Evolutionary conservation across 768 basidiomycete genomes (phyloP), one percentile per base, ranked within the genome.

Genomic region (Leccinum uliginosum): DNA sequence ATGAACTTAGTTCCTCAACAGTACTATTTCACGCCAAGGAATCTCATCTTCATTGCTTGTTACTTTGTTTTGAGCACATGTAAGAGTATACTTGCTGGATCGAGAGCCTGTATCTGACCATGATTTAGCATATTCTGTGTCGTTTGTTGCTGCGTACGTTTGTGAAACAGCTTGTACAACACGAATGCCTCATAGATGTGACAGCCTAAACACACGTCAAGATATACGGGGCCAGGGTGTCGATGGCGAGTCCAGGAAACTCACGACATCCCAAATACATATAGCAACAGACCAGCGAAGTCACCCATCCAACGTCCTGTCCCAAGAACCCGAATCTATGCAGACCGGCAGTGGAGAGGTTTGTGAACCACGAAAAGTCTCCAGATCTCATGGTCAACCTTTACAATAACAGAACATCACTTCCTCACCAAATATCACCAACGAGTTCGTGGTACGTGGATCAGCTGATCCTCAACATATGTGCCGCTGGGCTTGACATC

Each of bases 61-160:
- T 88, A 86, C 66, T 86, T 89, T 58, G 76, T 83, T 50, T 68
- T 87, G 34, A 83, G 81, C 67, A 89, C 88, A 74, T 62, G 86
- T 86, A 65, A 61, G 84, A 68, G 26, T 3, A 38, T 24, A 24
- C 6, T 47, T 34, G n/a, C 45, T n/a, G 15, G 19, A 45, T 17
- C 44, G n/a, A 7, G 24, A 24, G 17, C 59, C 15, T 27, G 43
- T 35, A 48, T 52, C 48, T 58, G 48, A 46, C 50, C 49, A 27
- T 56, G 11, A 27, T 49, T 30, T 54, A 84, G 83, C 85, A n/a
- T 84, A 86, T 59, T 81, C 78, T 0, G 79, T 83, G 50, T 86
- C 85, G n/a, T 77, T 84, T 68, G 73, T 87, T 65, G 84, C 85
- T 38, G 83, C 85, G 83, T 84, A 64, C 51, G 81, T 71, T 4